These are phyloP conservation scores for Lentinula guzmanii DNA, from an alignment of 768 basidiomycete genomes.

Conservation along the genomic window DNA sequence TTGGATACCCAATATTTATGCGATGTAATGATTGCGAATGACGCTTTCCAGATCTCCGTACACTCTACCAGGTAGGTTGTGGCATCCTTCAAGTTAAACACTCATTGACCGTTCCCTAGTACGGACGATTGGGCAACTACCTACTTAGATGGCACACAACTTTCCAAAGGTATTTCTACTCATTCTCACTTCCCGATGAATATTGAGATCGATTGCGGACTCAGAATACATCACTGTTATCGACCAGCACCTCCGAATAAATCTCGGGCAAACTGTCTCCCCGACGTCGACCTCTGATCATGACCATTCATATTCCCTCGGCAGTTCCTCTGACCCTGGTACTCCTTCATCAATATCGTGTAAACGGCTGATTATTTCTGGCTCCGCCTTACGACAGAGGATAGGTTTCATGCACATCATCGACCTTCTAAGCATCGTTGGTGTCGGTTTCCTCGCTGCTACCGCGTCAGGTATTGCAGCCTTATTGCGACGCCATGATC, in stretches of 20 bases:
- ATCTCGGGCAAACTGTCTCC: background rate
- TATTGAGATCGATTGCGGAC: no score
- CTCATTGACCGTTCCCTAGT: background rate
- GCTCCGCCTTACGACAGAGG: background rate
- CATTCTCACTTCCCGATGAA: background rate
- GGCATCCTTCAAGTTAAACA: background rate
- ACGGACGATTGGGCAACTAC: background rate
- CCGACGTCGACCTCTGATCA: background rate
- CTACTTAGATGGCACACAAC: background rate
- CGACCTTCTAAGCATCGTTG: conserved; percentile 3
- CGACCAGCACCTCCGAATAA: background rate
- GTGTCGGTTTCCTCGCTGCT: background rate
- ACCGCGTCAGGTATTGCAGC: background rate
- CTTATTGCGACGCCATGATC: background rate
- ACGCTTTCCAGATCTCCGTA: background rate
- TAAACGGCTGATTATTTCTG: background rate
- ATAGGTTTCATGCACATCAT: conserved; percentile 5
- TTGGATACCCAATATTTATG: background rate
- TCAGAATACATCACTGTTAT: background rate
- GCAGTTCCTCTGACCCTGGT: background rate
- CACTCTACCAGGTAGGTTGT: background rate
- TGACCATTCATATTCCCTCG: background rate
- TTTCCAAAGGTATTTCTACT: background rate
- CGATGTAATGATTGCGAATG: conserved; percentile 2
- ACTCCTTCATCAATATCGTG: background rate